A percentile compares a stretch with the other conserved stretches of the same genome.
phyloP scores from a whole-genome alignment of 2,329 filamentous ascomycete genomes.

The Penicillium paneum region DNA sequence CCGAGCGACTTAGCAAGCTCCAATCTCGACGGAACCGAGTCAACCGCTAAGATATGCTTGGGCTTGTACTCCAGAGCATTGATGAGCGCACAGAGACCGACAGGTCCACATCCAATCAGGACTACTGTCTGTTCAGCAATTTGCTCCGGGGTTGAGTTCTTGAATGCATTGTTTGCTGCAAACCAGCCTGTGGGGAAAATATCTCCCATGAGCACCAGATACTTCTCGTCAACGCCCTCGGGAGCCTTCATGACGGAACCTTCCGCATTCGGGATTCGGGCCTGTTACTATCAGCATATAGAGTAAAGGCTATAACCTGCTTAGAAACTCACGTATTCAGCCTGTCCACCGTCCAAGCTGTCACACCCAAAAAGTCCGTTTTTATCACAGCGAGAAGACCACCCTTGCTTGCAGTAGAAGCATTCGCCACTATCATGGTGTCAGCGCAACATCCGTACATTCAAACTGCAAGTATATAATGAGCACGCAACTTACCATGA shows the following conservation, averaged over 20 bases:
- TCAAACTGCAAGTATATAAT: neutral
- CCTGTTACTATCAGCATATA: constrained; percentile 31
- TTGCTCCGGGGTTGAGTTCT: constrained; percentile 56
- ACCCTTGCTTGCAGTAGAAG: constrained; percentile 78
- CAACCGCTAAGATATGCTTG: constrained; percentile 72
- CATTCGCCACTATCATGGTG: constrained; percentile 57
- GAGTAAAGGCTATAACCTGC: neutral
- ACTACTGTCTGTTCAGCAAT: constrained; percentile 68
- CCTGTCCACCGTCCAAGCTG: constrained; percentile 72
- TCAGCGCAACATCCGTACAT: constrained; percentile 5
- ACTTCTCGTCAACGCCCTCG: constrained; percentile 66
- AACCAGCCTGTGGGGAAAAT: constrained; percentile 87
- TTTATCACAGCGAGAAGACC: constrained; percentile 72
- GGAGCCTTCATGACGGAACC: constrained; percentile 75
- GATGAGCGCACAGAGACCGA: constrained; percentile 79
- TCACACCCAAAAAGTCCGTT: constrained; percentile 67
- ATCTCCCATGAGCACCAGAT: constrained; percentile 83
- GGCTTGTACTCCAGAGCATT: constrained; percentile 73
- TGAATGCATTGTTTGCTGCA: constrained; percentile 74
- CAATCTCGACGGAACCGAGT: constrained; percentile 71
- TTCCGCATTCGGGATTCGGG: constrained; percentile 77
- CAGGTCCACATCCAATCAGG: constrained; percentile 78
- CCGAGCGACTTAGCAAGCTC: constrained; percentile 70
- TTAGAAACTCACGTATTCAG: constrained; percentile 60
- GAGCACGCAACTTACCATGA: constrained; percentile 59